These are phyloP conservation scores for Colletotrichum coccodes DNA, from an alignment of 2,329 filamentous ascomycete genomes.

Conservation along the genomic window DNA sequence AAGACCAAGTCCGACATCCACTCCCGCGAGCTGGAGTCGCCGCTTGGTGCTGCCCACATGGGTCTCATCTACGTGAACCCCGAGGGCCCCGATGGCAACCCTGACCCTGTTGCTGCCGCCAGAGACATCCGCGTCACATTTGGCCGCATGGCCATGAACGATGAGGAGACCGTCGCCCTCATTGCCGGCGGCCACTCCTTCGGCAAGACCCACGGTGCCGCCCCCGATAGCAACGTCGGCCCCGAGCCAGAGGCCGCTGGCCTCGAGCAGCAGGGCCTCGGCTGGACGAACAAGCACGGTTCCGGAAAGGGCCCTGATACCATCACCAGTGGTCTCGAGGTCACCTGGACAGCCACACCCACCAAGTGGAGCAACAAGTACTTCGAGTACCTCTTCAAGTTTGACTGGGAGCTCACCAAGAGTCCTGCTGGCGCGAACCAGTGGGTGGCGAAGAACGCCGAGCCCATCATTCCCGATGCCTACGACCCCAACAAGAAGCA, in stretches of 20 bases:
- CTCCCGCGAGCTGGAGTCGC: slow-evolving; percentile 71
- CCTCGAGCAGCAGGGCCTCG: slow-evolving; percentile 75
- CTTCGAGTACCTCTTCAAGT: slow-evolving; percentile 81
- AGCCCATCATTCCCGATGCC: slow-evolving; percentile 75
- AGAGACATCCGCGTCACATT: slow-evolving; percentile 81
- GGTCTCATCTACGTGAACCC: slow-evolving; percentile 87
- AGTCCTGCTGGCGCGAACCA: slow-evolving; percentile 81
- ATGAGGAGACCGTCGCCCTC: slow-evolving; percentile 83
- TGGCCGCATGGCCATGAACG: slow-evolving; percentile 83
- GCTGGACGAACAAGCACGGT: slow-evolving; percentile 74
- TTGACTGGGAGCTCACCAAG: slow-evolving; percentile 81
- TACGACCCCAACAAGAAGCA: slow-evolving; percentile 78
- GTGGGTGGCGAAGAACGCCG: slow-evolving; percentile 79
- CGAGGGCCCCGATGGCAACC: slow-evolving; percentile 78
- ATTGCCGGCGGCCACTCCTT: slow-evolving; percentile 84
- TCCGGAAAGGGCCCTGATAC: slow-evolving; percentile 75
- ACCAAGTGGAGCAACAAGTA: slow-evolving; percentile 80
- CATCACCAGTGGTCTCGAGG: slow-evolving; percentile 82
- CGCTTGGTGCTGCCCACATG: slow-evolving; percentile 77
- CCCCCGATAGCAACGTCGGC: slow-evolving; percentile 68
- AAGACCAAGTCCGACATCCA: slow-evolving; percentile 60
- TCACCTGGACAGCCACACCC: slow-evolving; percentile 81
- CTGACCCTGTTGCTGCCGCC: slow-evolving; percentile 76
- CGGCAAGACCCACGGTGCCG: slow-evolving; percentile 84
- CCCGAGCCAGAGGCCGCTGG: slow-evolving; percentile 73